Evolutionary conservation across 2,329 filamentous ascomycete genomes (phyloP).

Genomic region (Xenosphaeropsis pyriputrescens): DNA sequence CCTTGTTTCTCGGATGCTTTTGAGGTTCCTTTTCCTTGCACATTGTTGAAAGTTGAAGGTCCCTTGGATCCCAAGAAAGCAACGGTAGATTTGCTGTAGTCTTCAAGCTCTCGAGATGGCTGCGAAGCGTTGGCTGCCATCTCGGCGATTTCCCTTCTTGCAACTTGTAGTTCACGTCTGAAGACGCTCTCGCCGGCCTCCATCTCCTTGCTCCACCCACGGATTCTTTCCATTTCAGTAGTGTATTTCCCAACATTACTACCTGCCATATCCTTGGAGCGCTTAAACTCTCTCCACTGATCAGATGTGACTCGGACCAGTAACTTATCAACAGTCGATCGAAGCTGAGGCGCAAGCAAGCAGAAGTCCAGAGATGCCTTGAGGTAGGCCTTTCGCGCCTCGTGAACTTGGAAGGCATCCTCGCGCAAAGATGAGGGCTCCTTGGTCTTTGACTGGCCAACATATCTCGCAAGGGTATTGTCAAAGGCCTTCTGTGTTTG

Average conservation of each 20-base stretch:
- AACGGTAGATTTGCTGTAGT: slow-evolving; percentile 82
- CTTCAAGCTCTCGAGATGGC: slow-evolving; percentile 83
- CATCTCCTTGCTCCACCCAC: slow-evolving; percentile 90
- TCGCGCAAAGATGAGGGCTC: slow-evolving; percentile 83
- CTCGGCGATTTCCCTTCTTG: slow-evolving; percentile 72
- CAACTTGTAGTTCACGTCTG: slow-evolving; percentile 63
- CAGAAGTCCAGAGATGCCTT: slow-evolving; percentile 92
- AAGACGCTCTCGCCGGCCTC: slow-evolving; percentile 77
- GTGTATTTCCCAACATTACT: slow-evolving; percentile 50
- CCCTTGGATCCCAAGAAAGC: slow-evolving; percentile 64
- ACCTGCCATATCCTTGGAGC: slow-evolving; percentile 48
- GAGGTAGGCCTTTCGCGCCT: slow-evolving; percentile 79
- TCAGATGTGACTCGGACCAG: slow-evolving; percentile 75
- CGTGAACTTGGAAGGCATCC: slow-evolving; percentile 90
- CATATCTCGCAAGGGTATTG: slow-evolving; percentile 64
- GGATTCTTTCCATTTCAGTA: slow-evolving; percentile 77
- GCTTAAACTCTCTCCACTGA: slow-evolving; percentile 75
- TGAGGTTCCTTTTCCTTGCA: slow-evolving; percentile 34
- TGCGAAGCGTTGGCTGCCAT: slow-evolving; percentile 53
- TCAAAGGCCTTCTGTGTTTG: slow-evolving; percentile 75
- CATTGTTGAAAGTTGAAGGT: slow-evolving; percentile 37
- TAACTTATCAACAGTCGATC: slow-evolving; percentile 71
- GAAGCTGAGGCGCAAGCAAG: slow-evolving; percentile 71
- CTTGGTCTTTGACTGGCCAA: slow-evolving; percentile 79
- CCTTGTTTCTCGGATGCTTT: slow-evolving; percentile 66